Conservation (phyloP, 1,284 basidiomycete genomes). For the Cryptococcus maquisensis region DNA sequence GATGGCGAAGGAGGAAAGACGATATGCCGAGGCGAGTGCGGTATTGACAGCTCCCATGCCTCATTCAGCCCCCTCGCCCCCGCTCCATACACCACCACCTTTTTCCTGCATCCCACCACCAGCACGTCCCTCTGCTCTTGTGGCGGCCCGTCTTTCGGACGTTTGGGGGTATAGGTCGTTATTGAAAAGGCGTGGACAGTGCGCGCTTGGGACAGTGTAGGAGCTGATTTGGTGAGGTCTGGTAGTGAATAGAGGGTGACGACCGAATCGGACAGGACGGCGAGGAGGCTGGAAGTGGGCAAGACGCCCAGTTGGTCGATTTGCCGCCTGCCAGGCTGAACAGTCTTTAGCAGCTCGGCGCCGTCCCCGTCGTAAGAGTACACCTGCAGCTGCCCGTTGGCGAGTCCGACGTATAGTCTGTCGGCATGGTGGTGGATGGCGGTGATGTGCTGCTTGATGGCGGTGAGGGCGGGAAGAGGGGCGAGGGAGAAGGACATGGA, state of each 20-base stretch:
- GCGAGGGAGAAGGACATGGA: constrained; percentile 14
- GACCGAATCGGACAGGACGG: constrained; percentile 63
- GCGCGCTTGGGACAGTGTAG: constrained; percentile 66
- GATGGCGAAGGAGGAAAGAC: constrained; percentile 37
- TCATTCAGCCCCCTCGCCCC: constrained; percentile 29
- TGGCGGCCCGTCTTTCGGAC: constrained; percentile 2
- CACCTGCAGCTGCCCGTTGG: constrained; percentile 61
- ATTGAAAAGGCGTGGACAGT: constrained; percentile 75
- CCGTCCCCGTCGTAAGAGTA: constrained; percentile 19
- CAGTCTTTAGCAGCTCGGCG: constrained; percentile 47
- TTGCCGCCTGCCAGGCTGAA: constrained; percentile 61
- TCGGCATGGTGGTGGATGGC: constrained; percentile 55
- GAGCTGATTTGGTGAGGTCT: constrained; percentile 62
- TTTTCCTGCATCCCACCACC: constrained; percentile 78
- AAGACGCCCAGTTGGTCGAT: constrained; percentile 85
- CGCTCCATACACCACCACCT: constrained; percentile 64
- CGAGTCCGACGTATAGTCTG: constrained; percentile 70
- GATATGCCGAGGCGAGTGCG: constrained; percentile 66
- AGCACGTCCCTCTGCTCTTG: constrained; percentile 53
- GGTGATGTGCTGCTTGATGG: neutral
- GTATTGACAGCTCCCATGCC: constrained; percentile 6
- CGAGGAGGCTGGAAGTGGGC: constrained; percentile 73
- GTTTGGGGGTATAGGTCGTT: constrained; percentile 21
- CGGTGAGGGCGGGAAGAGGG: neutral
- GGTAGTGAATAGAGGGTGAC: constrained; percentile 56